Conservation (phyloP, 129 eudicot genomes). For the Ambrosia trifida region DNA sequence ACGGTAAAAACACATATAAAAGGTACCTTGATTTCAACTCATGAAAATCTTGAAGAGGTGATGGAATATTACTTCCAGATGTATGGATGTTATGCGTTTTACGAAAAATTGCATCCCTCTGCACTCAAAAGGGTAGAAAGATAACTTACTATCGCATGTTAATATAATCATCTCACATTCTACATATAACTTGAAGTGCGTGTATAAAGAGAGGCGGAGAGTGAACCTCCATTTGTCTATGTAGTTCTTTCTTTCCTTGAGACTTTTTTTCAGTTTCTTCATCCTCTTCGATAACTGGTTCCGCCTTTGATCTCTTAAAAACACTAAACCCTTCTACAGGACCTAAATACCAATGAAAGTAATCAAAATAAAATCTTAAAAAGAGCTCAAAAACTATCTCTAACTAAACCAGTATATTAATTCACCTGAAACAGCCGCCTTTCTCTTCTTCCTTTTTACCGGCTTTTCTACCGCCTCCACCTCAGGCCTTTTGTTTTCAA, state of each 20-base stretch:
- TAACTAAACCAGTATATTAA: slow-evolving; percentile 1
- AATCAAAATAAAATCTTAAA: slow-evolving; percentile 11
- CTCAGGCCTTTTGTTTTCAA: slow-evolving; percentile 37
- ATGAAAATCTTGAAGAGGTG: slow-evolving; percentile 75
- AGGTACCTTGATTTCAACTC: slow-evolving; percentile 76
- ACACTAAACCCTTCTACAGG: slow-evolving; percentile 81
- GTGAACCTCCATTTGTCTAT: slow-evolving; percentile 80
- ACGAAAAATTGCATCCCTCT: slow-evolving; percentile 79
- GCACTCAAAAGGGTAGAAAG: slow-evolving; percentile 15
- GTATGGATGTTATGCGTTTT: slow-evolving; percentile 75
- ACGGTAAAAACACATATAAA: not conserved
- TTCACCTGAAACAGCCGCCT: slow-evolving; percentile 45
- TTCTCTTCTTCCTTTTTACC: slow-evolving; percentile 78
- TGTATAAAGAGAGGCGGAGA: slow-evolving; percentile 10
- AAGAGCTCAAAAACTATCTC: not conserved
- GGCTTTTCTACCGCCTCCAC: slow-evolving; percentile 33
- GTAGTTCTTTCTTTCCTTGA: slow-evolving; percentile 64
- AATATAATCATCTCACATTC: slow-evolving; percentile 8
- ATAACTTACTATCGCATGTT: not conserved
- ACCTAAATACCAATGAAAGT: slow-evolving; percentile 32
- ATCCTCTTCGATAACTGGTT: slow-evolving; percentile 38
- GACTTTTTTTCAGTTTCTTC: slow-evolving; percentile 40
- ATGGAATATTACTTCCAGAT: slow-evolving; percentile 75
- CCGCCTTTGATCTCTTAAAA: slow-evolving; percentile 58
- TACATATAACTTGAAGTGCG: not conserved